phyloP scores from a whole-genome alignment of 768 basidiomycete species.

The Flagelloscypha sp. region DNA sequence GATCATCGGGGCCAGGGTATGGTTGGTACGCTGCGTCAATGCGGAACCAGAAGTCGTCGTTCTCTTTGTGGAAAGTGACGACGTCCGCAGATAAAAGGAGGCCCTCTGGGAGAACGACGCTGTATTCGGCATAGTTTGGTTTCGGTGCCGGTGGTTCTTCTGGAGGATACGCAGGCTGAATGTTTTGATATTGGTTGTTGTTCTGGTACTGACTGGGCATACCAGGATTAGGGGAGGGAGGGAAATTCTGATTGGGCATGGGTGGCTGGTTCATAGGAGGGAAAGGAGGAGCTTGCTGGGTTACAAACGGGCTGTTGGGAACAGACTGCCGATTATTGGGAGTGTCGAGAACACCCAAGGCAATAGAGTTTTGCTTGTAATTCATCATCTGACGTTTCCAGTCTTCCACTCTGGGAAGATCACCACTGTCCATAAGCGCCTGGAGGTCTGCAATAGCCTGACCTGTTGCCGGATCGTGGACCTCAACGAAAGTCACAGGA shows the following conservation, averaged over 20 bases:
- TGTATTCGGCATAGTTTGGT: too few relatives aligned
- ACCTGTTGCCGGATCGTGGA: constrained; percentile 87
- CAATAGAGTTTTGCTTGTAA: constrained; percentile 95
- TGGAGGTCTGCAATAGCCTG: constrained; percentile 68
- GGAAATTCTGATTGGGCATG: constrained; percentile 7
- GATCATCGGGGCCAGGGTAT: constrained; percentile 52
- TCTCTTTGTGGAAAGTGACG: constrained; percentile 95
- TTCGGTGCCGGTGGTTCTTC: too few relatives aligned
- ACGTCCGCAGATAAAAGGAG: constrained; percentile 82
- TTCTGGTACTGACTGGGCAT: constrained; percentile 13
- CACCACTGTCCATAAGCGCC: constrained; percentile 76
- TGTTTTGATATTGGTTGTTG: constrained; percentile 16
- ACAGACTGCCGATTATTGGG: constrained; percentile 33
- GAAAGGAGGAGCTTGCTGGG: constrained; percentile 13
- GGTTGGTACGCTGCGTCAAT: constrained; percentile 86
- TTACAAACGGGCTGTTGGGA: constrained; percentile 33
- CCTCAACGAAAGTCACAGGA: constrained; percentile 94
- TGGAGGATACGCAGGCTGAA: too few relatives aligned
- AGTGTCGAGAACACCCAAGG: constrained; percentile 84
- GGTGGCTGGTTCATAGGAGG: constrained; percentile 4
- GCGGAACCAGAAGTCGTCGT: constrained; percentile 96
- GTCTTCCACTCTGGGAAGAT: constrained; percentile 93
- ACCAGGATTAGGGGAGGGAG: constrained; percentile 12
- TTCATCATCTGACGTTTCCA: constrained; percentile 95
- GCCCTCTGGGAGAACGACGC: constrained; percentile 68